These are phyloP conservation scores for Rhodotorula sp. DNA, from an alignment of 1,284 basidiomycete genomes.

Conservation along the genomic window DNA sequence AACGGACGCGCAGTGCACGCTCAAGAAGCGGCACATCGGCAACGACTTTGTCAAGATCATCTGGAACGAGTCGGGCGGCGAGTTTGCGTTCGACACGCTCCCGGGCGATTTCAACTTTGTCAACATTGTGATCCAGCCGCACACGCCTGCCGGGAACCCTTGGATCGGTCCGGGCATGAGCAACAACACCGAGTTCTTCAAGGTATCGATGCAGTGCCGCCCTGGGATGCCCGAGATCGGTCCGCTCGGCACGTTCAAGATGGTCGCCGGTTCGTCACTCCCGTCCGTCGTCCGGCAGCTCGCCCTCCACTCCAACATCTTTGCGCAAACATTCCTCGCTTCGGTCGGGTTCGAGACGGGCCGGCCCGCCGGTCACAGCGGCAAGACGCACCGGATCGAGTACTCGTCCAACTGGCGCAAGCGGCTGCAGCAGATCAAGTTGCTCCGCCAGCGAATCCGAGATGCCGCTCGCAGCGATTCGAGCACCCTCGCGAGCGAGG, in stretches of 20 bases:
- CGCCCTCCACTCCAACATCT: slow-evolving; percentile 80
- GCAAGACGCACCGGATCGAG: slow-evolving; percentile 59
- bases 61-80: slow-evolving; percentile 88
- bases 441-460: slow-evolving; percentile 35
- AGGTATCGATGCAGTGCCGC: slow-evolving; percentile 76
- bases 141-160: slow-evolving; percentile 60
- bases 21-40: slow-evolving; percentile 90
- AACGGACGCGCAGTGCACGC: slow-evolving; percentile 66
- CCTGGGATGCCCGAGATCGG: slow-evolving; percentile 86
- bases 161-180: slow-evolving; percentile 49
- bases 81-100: slow-evolving; percentile 86
- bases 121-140: slow-evolving; percentile 94
- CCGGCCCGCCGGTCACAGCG: slow-evolving; percentile 38
- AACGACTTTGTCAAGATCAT: slow-evolving; percentile 95
- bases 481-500: neutral
- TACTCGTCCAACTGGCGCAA: slow-evolving; percentile 86
- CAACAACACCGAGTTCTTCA: slow-evolving; percentile 76
- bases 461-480: slow-evolving; percentile 1
- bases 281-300: slow-evolving; percentile 82
- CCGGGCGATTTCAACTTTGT: slow-evolving; percentile 94
- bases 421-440: slow-evolving; percentile 71
- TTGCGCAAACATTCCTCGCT: slow-evolving; percentile 75
- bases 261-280: slow-evolving; percentile 80
- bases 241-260: slow-evolving; percentile 86
- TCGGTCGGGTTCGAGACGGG: slow-evolving; percentile 64